Conservation (phyloP, 2,329 filamentous ascomycete genomes). For the Ophiostoma fasciatum region DNA sequence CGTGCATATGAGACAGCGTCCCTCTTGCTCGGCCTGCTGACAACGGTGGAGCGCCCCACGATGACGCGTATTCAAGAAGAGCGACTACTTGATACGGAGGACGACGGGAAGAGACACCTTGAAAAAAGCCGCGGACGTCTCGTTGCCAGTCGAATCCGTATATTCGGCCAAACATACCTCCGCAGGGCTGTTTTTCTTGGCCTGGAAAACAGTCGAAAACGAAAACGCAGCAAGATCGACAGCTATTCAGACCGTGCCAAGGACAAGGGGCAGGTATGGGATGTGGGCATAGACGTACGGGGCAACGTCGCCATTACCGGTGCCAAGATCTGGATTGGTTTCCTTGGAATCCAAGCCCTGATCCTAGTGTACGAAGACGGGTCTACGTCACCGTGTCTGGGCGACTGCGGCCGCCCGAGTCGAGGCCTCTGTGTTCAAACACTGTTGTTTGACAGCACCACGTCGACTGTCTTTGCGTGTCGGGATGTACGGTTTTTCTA, state of each 20-base stretch:
- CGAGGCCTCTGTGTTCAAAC: not conserved
- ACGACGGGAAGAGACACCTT: no score
- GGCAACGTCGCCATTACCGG: not conserved
- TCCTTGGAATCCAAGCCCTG: constrained; percentile 2
- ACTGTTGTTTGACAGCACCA: not conserved
- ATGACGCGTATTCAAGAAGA: not conserved
- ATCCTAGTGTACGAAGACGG: constrained; percentile 4
- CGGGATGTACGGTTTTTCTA: constrained; percentile 1
- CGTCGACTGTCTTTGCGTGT: not conserved
- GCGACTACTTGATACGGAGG: not conserved
- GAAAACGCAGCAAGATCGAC: not conserved
- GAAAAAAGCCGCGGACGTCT: constrained; percentile 1
- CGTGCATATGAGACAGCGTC: constrained; percentile 3
- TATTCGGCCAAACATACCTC: constrained; percentile 6
- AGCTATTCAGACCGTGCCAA: not conserved
- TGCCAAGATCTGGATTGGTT: constrained; percentile 3
- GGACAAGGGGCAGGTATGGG: not conserved
- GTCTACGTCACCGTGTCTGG: constrained; percentile 3
- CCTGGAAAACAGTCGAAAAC: not conserved
- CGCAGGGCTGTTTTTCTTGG: not conserved
- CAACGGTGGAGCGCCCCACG: not conserved
- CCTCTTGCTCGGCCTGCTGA: not conserved
- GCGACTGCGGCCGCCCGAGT: not conserved
- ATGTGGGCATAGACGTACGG: constrained; percentile 2
- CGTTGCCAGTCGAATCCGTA: not conserved